Percentiles rank a stretch among this genome's conserved stretches.
phyloP scores from a whole-genome alignment of 1,284 basidiomycete genomes.

The Cryptococcus depauperatus region DNA sequence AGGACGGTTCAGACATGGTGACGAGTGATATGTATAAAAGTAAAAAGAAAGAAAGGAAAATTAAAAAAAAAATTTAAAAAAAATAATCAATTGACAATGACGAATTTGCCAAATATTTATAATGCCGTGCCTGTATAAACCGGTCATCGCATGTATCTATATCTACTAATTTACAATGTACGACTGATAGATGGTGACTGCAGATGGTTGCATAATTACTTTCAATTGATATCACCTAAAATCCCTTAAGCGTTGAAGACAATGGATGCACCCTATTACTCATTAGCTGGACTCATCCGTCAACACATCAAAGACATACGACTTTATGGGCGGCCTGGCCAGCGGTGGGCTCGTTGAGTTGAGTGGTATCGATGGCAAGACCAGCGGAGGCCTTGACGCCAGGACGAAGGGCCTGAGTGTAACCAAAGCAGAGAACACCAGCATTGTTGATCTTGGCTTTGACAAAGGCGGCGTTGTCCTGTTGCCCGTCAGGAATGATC shows the following conservation, averaged over 20 bases:
- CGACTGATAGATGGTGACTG: no score
- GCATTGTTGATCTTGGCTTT: constrained; percentile 99
- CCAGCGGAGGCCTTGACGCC: constrained; percentile 91
- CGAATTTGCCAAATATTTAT: no score
- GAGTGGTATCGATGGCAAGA: constrained; percentile 82
- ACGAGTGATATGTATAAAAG: no score
- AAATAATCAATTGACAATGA: no score
- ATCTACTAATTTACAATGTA: no score
- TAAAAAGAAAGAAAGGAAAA: no score
- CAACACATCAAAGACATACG: constrained; percentile 15
- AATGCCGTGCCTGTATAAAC: no score
- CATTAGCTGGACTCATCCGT: constrained; percentile 1
- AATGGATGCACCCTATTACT: constrained; percentile 47
- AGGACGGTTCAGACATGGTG: constrained; percentile 16
- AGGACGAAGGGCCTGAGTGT: constrained; percentile 85
- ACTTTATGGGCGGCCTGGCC: constrained; percentile 51
- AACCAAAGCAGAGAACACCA: constrained; percentile 80
- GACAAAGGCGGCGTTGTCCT: constrained; percentile 82
- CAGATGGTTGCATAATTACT: no score
- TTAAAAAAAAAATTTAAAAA: no score
- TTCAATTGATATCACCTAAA: neutral
- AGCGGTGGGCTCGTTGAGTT: constrained; percentile 59
- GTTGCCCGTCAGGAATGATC: neutral
- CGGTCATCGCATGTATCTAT: no score
- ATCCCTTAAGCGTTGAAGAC: constrained; percentile 49